Evolutionary conservation across 345 rosid species (phyloP).

Genomic region (Salix arbutifolia): DNA sequence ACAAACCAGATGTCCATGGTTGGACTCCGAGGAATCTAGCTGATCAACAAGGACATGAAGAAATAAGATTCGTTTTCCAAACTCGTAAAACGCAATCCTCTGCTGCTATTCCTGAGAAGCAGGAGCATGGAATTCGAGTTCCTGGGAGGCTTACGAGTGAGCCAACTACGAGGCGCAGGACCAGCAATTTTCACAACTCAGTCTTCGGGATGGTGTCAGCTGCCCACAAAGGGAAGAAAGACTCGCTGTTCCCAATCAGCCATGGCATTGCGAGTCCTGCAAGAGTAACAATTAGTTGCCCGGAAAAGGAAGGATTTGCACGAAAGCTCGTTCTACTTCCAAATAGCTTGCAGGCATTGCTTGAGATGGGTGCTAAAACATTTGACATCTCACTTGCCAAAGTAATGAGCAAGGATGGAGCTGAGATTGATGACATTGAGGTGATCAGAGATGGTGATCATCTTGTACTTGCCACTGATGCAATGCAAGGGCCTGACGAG

Average conservation of each 20-base stretch:
- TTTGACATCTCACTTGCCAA: conserved; percentile 45
- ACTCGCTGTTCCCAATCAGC: conserved; percentile 22
- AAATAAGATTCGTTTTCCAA: conserved; percentile 52
- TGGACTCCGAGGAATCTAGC: conserved; percentile 78
- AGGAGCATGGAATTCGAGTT: conserved; percentile 34
- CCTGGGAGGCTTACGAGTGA: conserved; percentile 74
- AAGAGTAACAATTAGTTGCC: conserved; percentile 67
- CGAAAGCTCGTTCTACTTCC: conserved; percentile 71
- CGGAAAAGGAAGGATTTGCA: conserved; percentile 40
- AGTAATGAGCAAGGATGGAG: conserved; percentile 48
- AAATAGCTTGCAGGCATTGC: conserved; percentile 48
- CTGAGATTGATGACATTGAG: conserved; percentile 65
- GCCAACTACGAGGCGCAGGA: conserved; percentile 59
- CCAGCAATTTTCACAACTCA: conserved; percentile 61
- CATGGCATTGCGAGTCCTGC: conserved; percentile 17
- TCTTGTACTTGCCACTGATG: conserved; percentile 46
- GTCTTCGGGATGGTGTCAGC: conserved; percentile 70
- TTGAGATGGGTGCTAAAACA: conserved; percentile 55
- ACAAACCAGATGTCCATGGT: conserved; percentile 51
- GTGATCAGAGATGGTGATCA: conserved; percentile 82
- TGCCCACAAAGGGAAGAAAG: conserved; percentile 44
- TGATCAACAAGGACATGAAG: conserved; percentile 83
- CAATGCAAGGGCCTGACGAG: not conserved
- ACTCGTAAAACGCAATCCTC: conserved; percentile 31
- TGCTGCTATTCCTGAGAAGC: conserved; percentile 44